Base-by-base conservation (phyloP, 768 basidiomycete species). In the Flagelloscypha sp. region DNA sequence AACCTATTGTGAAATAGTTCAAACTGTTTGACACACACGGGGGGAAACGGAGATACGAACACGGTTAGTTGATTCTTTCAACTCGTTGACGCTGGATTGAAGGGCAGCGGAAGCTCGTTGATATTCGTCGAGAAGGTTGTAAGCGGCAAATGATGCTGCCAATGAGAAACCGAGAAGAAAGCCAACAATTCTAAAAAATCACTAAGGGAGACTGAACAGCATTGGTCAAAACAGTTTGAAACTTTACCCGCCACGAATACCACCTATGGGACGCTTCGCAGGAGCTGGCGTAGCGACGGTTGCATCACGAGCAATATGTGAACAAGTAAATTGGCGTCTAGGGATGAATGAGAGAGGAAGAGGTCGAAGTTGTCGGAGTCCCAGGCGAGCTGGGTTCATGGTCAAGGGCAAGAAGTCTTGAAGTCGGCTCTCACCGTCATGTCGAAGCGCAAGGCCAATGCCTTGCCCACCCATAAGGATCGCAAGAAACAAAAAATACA, bases 121-220 rank as follows among this genome's bases (percentile, higher is more conserved):
- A 58, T 92, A 90, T 61, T 94, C 92, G 44, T 94, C 88, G 30
- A 93, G 61, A 13, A 95, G 67, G 54, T 86, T 77, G 55, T 90
- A 94, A 18, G 88, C 81, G 25, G 88, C 87, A 48, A 79, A 74
- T 0, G 84, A 80, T 1, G 89, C 87, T 1, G 89, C 88, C 23
- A 92, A 58, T 5, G 90, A 90, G 63, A 94, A 93, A 2, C 89
- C 92, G 46, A 92, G 76, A 23, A 95, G 56, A 53, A 90, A 89
- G 0, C 87, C 87, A 27, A 89, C 70, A 36, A 89, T 75, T 32
- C 86, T 89, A 46, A 12, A 27, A 27, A 22, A 16, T 15, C 34
- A 20, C 34, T 41, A 30, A 27, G 39, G 24, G 31, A 36, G 32
- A 37, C 10, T 5, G n/a, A n/a, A 32, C 35, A 13, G 24, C 29